phyloP scores from a whole-genome alignment of 192 early-diverging fungal genomes.

The Umbelopsis sp. region DNA sequence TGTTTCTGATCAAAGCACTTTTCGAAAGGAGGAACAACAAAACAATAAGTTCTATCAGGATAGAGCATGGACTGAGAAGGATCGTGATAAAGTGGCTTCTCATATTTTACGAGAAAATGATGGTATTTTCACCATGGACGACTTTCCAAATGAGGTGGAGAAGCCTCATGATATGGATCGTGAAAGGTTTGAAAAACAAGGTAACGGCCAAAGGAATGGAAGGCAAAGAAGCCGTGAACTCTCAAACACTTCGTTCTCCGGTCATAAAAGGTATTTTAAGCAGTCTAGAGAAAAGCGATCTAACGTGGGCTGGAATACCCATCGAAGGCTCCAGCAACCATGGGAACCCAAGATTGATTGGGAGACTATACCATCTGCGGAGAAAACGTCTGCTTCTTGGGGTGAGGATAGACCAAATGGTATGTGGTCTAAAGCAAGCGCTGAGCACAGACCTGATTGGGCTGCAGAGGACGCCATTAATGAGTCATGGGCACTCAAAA shows the following conservation, averaged over 20 bases:
- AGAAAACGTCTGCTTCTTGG: constrained; percentile 18
- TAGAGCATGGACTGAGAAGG: not conserved
- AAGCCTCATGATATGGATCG: not conserved
- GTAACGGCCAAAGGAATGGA: not conserved
- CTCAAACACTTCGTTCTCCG: not conserved
- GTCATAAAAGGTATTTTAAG: constrained; percentile 10
- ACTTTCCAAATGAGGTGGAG: constrained; percentile 15
- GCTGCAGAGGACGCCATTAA: not conserved
- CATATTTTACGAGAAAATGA: constrained; percentile 4
- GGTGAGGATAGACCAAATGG: constrained; percentile 9
- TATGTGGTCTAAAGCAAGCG: constrained; percentile 12
- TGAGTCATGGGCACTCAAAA: constrained; percentile 1
- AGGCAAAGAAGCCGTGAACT: not conserved
- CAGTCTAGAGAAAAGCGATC: constrained; percentile 21
- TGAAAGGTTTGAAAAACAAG: not conserved
- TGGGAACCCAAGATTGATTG: constrained; percentile 32
- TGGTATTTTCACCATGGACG: constrained; percentile 38
- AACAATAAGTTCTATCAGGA: not conserved
- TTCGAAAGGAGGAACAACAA: not conserved
- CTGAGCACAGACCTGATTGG: not conserved
- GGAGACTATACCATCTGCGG: constrained; percentile 16
- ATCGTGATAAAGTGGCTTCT: not conserved
- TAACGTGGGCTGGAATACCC: constrained; percentile 35
- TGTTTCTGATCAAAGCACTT: constrained; percentile 22
- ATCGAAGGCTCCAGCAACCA: constrained; percentile 29